Conservation (phyloP, 1,139 yeast species). For the Ogataea hybrid region DNA sequence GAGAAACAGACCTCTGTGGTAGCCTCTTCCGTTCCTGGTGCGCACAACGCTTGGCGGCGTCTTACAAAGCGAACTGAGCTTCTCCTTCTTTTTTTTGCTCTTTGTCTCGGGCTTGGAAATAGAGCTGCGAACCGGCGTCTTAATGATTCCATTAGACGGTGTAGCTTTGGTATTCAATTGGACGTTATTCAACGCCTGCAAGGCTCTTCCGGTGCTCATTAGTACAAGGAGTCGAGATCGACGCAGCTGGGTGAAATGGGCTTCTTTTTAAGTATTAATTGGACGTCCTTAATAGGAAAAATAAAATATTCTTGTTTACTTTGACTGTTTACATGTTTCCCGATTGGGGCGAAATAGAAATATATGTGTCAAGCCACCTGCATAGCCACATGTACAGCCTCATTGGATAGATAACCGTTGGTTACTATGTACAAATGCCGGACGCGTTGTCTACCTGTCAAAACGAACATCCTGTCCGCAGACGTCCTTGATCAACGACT, state of each 20-base stretch:
- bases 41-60: conserved; percentile 93
- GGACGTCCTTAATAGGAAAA: conserved; percentile 14
- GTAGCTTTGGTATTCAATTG: conserved; percentile 32
- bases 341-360: conserved; percentile 9
- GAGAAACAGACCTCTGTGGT: conserved; percentile 83
- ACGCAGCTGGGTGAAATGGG: conserved; percentile 8
- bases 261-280: conserved; percentile 8
- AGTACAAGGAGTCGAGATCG: conserved; percentile 4
- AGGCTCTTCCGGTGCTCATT: conserved; percentile 30
- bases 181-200: conserved; percentile 32
- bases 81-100: conserved; percentile 73
- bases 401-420: background rate
- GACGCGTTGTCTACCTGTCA: background rate
- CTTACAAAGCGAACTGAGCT: conserved; percentile 82
- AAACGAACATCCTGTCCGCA: conserved; percentile 26
- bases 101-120: conserved; percentile 30
- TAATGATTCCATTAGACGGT: conserved; percentile 23
- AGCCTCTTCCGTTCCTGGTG: conserved; percentile 83
- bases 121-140: conserved; percentile 30
- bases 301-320: conserved; percentile 17
- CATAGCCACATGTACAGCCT: conserved; percentile 7
- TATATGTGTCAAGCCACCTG: background rate
- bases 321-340: conserved; percentile 17
- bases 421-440: background rate
- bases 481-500: conserved; percentile 33